A percentile compares a stretch with the other conserved stretches of the same genome.
phyloP scores from a whole-genome alignment of 202 grass and related monocot species.

The Musa balbisiana region DNA sequence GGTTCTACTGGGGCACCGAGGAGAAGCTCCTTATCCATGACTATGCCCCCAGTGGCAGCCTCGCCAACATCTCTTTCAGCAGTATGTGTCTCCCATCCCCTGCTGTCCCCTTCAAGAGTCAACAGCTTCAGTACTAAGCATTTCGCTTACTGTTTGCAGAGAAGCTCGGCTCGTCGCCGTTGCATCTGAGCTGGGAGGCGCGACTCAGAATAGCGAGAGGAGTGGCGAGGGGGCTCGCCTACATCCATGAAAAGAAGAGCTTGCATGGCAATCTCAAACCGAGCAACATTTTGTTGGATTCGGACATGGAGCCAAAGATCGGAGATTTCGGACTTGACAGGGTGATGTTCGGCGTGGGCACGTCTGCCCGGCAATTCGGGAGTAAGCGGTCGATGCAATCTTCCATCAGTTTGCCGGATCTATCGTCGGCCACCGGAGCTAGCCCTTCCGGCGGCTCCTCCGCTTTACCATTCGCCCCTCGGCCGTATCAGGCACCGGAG shows the following conservation, averaged over 20 bases:
- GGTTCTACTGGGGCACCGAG: slow-evolving; percentile 95
- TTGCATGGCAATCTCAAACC: slow-evolving; percentile 91
- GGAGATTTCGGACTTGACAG: slow-evolving; percentile 78
- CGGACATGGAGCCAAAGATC: slow-evolving; percentile 63
- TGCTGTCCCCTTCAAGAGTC: not conserved
- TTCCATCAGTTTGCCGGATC: slow-evolving; percentile 85
- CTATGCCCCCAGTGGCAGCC: slow-evolving; percentile 88
- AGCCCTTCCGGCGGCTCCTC: slow-evolving; percentile 39
- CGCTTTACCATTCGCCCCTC: not conserved
- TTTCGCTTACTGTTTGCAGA: slow-evolving; percentile 29
- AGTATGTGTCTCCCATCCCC: slow-evolving; percentile 33
- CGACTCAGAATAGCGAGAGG: slow-evolving; percentile 71
- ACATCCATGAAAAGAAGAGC: slow-evolving; percentile 96
- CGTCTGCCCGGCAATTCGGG: slow-evolving; percentile 83
- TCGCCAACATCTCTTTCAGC: slow-evolving; percentile 86
- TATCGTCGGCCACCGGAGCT: slow-evolving; percentile 55
- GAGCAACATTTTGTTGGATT: slow-evolving; percentile 75
- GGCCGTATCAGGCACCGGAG: slow-evolving; percentile 87
- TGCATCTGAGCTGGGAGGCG: slow-evolving; percentile 70
- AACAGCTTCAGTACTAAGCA: not conserved
- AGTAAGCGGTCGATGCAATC: slow-evolving; percentile 94
- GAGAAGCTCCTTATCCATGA: slow-evolving; percentile 98
- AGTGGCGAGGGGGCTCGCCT: slow-evolving; percentile 69
- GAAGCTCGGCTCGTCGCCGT: slow-evolving; percentile 70
- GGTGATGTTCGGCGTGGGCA: slow-evolving; percentile 52